These are phyloP conservation scores for Penstemon newberryi DNA, from an alignment of 257 asterid genomes.

Conservation along the genomic window DNA sequence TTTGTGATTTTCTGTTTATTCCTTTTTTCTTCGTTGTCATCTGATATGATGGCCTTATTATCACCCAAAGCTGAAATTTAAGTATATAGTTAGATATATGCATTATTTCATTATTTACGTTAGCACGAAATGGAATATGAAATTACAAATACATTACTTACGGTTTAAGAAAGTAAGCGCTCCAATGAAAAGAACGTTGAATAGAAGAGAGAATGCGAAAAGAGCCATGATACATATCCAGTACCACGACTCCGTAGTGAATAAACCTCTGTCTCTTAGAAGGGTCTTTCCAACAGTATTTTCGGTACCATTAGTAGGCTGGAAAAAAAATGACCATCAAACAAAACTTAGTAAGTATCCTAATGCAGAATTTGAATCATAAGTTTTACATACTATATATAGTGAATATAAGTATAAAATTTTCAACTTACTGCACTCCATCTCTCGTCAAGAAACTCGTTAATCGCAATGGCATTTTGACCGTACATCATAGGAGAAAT, in stretches of 20 bases:
- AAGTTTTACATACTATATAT: neutral
- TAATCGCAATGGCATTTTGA: conserved; percentile 83
- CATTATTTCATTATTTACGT: conserved; percentile 1
- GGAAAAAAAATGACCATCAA: conserved; percentile 6
- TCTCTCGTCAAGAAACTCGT: conserved; percentile 77
- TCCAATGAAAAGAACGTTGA: conserved; percentile 64
- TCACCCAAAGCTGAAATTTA: conserved; percentile 66
- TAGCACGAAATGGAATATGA: neutral
- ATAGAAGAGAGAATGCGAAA: conserved; percentile 62
- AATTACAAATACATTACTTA: conserved; percentile 31
- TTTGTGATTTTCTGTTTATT: conserved; percentile 23
- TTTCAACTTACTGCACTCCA: conserved; percentile 68
- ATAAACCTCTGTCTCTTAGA: conserved; percentile 68
- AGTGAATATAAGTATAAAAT: neutral
- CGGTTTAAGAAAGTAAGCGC: conserved; percentile 80
- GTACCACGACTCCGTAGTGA: conserved; percentile 58
- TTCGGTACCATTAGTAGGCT: conserved; percentile 61
- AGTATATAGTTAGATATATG: conserved; percentile 20
- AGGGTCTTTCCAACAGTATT: conserved; percentile 79
- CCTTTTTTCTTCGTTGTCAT: conserved; percentile 40
- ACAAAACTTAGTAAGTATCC: conserved; percentile 1
- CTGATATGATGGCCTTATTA: conserved; percentile 47
- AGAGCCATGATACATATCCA: conserved; percentile 77
- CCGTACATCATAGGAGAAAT: conserved; percentile 92
- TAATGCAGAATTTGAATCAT: conserved; percentile 3